Percentiles rank a stretch among this genome's conserved stretches.
Evolutionary conservation across 2,329 filamentous ascomycete genomes (phyloP).

Genomic region (Tolypocladium tropicale): DNA sequence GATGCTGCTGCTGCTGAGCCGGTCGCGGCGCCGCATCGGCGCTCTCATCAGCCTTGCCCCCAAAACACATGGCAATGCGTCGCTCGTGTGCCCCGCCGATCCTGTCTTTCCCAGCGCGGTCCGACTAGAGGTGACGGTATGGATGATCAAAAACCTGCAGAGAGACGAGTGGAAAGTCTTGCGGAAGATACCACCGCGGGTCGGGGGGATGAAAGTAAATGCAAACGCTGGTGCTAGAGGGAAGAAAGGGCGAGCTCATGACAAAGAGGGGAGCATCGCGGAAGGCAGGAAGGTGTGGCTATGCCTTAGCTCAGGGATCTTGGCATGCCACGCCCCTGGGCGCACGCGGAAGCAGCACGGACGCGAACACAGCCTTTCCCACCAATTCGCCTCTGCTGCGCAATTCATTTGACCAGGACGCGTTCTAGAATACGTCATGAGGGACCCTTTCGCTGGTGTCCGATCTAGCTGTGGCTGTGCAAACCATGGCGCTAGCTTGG

Average conservation of each 20-base stretch:
- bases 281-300: neutral
- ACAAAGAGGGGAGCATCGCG: neutral
- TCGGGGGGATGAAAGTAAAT: neutral
- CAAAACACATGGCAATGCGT: constrained; percentile 36
- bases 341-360: neutral
- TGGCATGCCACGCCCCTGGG: neutral
- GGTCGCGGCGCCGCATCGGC: constrained; percentile 31
- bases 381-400: no score
- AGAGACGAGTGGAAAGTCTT: no score
- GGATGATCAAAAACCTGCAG: no score
- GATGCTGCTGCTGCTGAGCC: constrained; percentile 13
- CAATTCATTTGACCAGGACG: no score
- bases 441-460: no score
- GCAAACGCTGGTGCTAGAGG: neutral
- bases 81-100: neutral
- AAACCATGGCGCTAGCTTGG: neutral
- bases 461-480: neutral
- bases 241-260: neutral
- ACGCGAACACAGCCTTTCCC: no score
- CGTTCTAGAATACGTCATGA: neutral
- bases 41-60: constrained; percentile 28
- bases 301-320: neutral
- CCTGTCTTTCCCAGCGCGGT: neutral
- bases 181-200: no score
- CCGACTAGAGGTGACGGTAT: no score